Evolutionary conservation across 2,329 filamentous ascomycete genomes (phyloP).

Genomic region (Madurella mycetomatis): DNA sequence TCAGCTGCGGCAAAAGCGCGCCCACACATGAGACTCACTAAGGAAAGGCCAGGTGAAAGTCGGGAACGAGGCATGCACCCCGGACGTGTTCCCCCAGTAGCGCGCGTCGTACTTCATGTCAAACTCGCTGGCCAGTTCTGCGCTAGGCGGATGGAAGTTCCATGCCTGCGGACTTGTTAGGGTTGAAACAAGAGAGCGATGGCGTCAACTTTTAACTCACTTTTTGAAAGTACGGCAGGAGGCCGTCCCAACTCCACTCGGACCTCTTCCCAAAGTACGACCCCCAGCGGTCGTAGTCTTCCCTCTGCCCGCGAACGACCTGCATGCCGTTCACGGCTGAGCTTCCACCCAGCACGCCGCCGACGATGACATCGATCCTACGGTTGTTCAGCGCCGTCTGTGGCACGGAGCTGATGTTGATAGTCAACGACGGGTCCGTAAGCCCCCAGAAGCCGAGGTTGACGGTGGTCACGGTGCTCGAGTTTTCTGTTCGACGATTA

Average conservation of each 20-base stretch:
- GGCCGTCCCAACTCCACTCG: slow-evolving; percentile 29
- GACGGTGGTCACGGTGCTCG: slow-evolving; percentile 2
- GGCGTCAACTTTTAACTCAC: slow-evolving; percentile 2
- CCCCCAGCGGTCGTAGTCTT: slow-evolving; percentile 29
- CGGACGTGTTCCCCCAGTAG: slow-evolving; percentile 25
- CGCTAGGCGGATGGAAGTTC: slow-evolving; percentile 23
- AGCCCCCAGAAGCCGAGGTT: slow-evolving; percentile 7
- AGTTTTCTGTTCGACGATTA: slow-evolving; percentile 3
- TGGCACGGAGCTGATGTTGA: slow-evolving; percentile 26
- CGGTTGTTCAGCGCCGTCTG: slow-evolving; percentile 23
- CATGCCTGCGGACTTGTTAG: slow-evolving; percentile 16
- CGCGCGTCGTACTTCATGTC: slow-evolving; percentile 27
- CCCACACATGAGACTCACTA: slow-evolving; percentile 9
- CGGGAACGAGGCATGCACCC: slow-evolving; percentile 27
- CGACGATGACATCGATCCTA: slow-evolving; percentile 21
- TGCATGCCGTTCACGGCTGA: slow-evolving; percentile 29
- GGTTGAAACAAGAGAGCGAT: neutral
- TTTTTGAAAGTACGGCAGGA: slow-evolving; percentile 30
- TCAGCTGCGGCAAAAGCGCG: neutral
- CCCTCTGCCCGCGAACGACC: slow-evolving; percentile 26
- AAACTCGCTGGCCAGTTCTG: slow-evolving; percentile 20
- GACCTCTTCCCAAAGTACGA: slow-evolving; percentile 22
- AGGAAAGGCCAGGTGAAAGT: slow-evolving; percentile 21
- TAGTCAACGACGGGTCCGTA: slow-evolving; percentile 25
- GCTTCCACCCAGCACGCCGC: slow-evolving; percentile 28